Percentiles rank a stretch among this genome's conserved stretches.
Conservation (phyloP, 2,329 filamentous ascomycete species). For the Aspergillaceae sp. region DNA sequence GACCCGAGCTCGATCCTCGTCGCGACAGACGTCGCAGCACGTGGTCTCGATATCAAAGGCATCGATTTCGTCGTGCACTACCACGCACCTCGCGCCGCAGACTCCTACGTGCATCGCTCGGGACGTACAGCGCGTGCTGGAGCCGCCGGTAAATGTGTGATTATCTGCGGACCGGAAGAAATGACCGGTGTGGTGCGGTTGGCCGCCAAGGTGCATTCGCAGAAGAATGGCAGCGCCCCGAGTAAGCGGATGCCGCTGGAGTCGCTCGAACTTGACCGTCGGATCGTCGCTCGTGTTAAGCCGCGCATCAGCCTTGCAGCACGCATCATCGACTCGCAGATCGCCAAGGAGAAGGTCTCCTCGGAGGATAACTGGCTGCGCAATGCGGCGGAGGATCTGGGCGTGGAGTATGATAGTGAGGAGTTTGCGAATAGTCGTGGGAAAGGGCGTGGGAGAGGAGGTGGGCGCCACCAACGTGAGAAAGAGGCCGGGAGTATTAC, state of each 20-base stretch:
- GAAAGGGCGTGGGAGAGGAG: constrained; percentile 36
- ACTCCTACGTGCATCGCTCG: constrained; percentile 91
- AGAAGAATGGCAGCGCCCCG: constrained; percentile 32
- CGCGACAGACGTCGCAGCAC: constrained; percentile 86
- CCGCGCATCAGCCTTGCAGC: constrained; percentile 75
- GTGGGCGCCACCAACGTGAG: constrained; percentile 69
- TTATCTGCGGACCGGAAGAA: constrained; percentile 88
- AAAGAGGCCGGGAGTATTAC: constrained; percentile 57
- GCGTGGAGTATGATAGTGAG: constrained; percentile 86
- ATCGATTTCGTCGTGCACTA: constrained; percentile 92
- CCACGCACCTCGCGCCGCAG: constrained; percentile 82
- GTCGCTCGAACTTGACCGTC: constrained; percentile 74
- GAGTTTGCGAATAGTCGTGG: constrained; percentile 60
- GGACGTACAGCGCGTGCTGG: constrained; percentile 85
- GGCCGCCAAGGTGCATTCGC: constrained; percentile 70
- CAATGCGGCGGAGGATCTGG: constrained; percentile 79
- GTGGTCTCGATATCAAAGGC: constrained; percentile 84
- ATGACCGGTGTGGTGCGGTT: constrained; percentile 74
- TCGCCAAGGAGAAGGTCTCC: constrained; percentile 79
- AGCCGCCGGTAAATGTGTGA: constrained; percentile 67
- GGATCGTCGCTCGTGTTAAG: constrained; percentile 66
- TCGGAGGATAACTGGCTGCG: constrained; percentile 79
- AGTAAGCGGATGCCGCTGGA: constrained; percentile 52
- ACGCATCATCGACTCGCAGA: constrained; percentile 68
- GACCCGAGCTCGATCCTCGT: constrained; percentile 62